phyloP scores from a whole-genome alignment of 768 basidiomycete species.

The Pluteus cervinus region DNA sequence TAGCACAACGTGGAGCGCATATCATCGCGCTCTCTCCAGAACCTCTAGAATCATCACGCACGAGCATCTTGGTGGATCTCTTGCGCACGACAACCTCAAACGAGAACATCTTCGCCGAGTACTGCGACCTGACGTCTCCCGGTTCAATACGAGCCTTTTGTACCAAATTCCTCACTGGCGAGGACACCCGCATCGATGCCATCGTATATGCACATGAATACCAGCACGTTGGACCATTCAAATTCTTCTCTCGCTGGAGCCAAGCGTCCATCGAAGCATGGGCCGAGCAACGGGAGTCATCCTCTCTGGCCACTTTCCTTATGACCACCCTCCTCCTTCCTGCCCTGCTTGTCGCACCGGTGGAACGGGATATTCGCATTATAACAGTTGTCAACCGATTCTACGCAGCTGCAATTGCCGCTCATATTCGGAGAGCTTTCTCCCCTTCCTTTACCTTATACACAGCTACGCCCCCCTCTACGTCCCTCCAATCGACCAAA shows the following conservation, averaged over 20 bases:
- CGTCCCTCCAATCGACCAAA: not conserved
- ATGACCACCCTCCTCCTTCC: slow-evolving; percentile 77
- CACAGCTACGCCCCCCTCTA: not conserved
- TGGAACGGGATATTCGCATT: slow-evolving; percentile 89
- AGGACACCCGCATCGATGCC: slow-evolving; percentile 70
- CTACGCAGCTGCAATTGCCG: slow-evolving; percentile 65
- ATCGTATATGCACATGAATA: slow-evolving; percentile 79
- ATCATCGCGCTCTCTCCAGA: slow-evolving; percentile 67
- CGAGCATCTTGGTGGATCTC: slow-evolving; percentile 58
- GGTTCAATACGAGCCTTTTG: slow-evolving; percentile 66
- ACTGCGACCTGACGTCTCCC: slow-evolving; percentile 67
- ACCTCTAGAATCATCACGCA: slow-evolving; percentile 45
- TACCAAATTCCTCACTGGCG: slow-evolving; percentile 55
- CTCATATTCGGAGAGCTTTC: not conserved
- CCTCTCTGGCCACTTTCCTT: slow-evolving; percentile 69
- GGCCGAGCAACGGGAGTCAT: slow-evolving; percentile 36
- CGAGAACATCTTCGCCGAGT: slow-evolving; percentile 73
- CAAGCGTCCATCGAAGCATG: slow-evolving; percentile 11
- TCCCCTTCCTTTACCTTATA: not conserved
- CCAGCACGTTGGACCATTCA: slow-evolving; percentile 46
- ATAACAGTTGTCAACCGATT: slow-evolving; percentile 84
- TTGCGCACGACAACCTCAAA: slow-evolving; percentile 67
- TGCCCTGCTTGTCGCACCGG: slow-evolving; percentile 70
- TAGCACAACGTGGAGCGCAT: slow-evolving; percentile 75
- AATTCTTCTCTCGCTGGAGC: slow-evolving; percentile 17